These are phyloP conservation scores for Aspergillus nomiae DNA, from an alignment of 2,329 filamentous ascomycete genomes.

Conservation along the genomic window DNA sequence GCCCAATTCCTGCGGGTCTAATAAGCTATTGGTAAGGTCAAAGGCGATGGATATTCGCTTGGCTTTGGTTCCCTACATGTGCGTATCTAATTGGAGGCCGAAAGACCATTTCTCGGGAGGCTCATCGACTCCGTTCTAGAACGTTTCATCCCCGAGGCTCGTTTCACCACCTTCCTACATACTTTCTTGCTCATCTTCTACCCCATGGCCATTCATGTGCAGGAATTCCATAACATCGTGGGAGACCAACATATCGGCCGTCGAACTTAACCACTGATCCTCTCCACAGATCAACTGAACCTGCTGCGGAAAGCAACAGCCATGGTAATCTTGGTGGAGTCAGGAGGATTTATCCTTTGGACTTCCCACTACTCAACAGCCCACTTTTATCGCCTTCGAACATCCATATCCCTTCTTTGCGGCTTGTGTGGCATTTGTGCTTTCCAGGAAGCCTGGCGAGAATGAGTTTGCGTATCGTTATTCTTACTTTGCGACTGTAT, in stretches of 20 bases:
- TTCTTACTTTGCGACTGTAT: too few relatives aligned
- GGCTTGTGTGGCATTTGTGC: too few relatives aligned
- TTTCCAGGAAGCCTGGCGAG: too few relatives aligned
- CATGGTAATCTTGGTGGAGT: background rate
- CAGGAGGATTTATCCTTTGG: too few relatives aligned
- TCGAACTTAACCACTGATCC: background rate
- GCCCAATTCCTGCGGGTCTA: slow-evolving; percentile 5
- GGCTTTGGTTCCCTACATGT: too few relatives aligned
- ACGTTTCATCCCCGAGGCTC: background rate
- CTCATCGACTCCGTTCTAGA: background rate
- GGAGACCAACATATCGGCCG: background rate
- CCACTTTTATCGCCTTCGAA: too few relatives aligned
- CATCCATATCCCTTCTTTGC: too few relatives aligned
- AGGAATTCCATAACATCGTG: background rate
- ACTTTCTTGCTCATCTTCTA: background rate
- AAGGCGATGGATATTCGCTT: background rate
- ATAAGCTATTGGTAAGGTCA: background rate
- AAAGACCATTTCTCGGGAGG: background rate
- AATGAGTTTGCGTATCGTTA: too few relatives aligned
- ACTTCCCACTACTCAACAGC: too few relatives aligned
- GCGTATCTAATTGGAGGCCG: too few relatives aligned
- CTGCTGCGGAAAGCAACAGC: background rate
- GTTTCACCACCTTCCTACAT: background rate
- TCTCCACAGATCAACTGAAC: background rate
- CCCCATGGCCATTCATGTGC: background rate